Evolutionary conservation across 1,284 basidiomycete genomes (phyloP), one percentile per base, ranked within the genome.

Genomic region (Marasmius sp.): DNA sequence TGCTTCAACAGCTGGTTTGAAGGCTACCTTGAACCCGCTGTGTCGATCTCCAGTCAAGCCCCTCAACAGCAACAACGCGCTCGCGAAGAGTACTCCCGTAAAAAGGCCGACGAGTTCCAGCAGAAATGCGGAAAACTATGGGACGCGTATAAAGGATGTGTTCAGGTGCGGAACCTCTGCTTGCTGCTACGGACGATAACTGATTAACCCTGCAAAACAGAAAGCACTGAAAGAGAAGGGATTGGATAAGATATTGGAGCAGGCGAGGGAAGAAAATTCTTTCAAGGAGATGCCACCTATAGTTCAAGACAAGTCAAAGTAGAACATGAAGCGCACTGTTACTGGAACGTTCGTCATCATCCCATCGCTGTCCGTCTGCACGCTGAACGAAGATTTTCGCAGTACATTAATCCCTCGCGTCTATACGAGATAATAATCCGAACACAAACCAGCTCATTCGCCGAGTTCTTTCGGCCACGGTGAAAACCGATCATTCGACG

Each of bases 1-100:
- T 98, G 96, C 80, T 98, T 98, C 80, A 97, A 97, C 72, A 86
- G 89, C 7, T 98, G 95, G 96, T 95, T 98, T 70, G 94, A 95
- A 72, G 93, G 93, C 22, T 98, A 97, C 72, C 86, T 98, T 38
- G 91, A 94, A 70, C 93, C 93, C 11, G 85, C 87, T 10, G 79
- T 90, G 9, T 76, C 70, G 51, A 76, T 68, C 51, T 75, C 67
- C 33, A 33, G 20, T 66, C 71, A 72, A 11, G 66, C 77, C 70
- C 61, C 70, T 9, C 78, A 82, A 59, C 73, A 79, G 63, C 79
- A 85, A 37, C 72, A 77, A 20, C 77, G 74, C 53, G 18, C 82
- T 82, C 70, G 79, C 71, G 65, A 80, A 68, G 74, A 75, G 57
- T 83, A 83, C 71, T 80, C 72, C 62, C 80, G 70, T 72, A 71